Evolutionary conservation across 495 filamentous ascomycete genomes (phyloP).

Genomic region (Neurospora africana): DNA sequence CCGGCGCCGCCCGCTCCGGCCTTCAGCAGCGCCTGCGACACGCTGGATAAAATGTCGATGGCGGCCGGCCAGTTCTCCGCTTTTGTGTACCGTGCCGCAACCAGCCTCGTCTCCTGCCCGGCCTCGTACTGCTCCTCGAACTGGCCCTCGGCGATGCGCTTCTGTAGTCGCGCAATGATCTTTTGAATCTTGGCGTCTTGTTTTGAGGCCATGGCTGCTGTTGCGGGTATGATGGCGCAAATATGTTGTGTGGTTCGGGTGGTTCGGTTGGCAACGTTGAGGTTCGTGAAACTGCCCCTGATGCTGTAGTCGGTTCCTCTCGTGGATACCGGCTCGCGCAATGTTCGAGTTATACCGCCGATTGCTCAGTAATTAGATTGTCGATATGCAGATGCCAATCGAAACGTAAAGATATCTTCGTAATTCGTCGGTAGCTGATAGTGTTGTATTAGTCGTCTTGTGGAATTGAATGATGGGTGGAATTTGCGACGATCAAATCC

Average conservation of each 20-base stretch:
- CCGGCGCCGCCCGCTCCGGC: conserved; percentile 88
- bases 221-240: neutral
- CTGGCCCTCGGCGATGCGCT: conserved; percentile 80
- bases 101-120: conserved; percentile 90
- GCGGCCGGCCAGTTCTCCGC: conserved; percentile 70
- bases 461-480: neutral
- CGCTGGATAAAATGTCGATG: conserved; percentile 73
- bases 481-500: neutral
- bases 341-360: neutral
- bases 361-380: neutral
- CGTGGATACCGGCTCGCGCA: neutral
- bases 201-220: neutral
- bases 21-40: conserved; percentile 72
- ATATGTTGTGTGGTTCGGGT: neutral
- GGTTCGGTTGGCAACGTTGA: neutral
- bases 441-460: neutral
- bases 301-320: neutral
- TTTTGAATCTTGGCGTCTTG: conserved; percentile 32
- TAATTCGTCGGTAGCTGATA: neutral
- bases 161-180: conserved; percentile 40
- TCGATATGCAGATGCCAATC: neutral
- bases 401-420: neutral
- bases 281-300: neutral
- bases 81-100: conserved; percentile 87
- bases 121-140: conserved; percentile 73